Base-by-base conservation (phyloP, 371 early-diverging fungal genomes). In the Apophysomyces sp. region DNA sequence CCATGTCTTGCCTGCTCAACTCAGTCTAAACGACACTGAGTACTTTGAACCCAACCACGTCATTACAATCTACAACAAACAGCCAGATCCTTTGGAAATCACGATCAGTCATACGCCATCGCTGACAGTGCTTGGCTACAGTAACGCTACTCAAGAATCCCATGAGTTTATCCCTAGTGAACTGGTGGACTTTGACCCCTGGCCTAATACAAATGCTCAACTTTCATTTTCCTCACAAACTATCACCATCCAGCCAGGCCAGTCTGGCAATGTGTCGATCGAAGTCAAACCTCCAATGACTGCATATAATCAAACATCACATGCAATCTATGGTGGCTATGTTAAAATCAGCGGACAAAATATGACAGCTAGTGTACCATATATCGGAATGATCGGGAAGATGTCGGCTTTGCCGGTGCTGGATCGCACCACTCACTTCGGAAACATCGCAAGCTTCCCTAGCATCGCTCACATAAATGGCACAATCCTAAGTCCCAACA, bases 1-100 rank as follows among this genome's bases (percentile, higher is more conserved):
- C 16, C 55, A 74, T 11, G 79, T 91, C 34, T 60, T 62, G 7
- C 94, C 92, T 34, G 73, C 89, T 4, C 73, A 69, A 60, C 65
- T 89, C 55, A 81, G 86, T 40, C 73, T 92, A 31, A 89, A 92
- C 60, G 87, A 88, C 67, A 80, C 87, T 26, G 65, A 62, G 13
- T 65, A 78, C 32, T 74, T 78, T 53, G 58, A 73, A 51, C 51
- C 58, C 24, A 34, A 58, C 3, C 74, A 81, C 58, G 62, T 60
- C 5, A 44, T 91, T 31, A 81, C 59, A 1, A 63, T 92, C 60
- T 80, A 67, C 41, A 90, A 92, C 68, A 72, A 66, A 12, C 78
- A 82, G 60, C 66, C 67, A 57, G 54, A 67, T 27, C 58, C 66
- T 4, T 70, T 69, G 62, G 76, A 78, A 52, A 85, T 82, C 63